Base-by-base conservation (phyloP, 2,329 filamentous ascomycete genomes). In the Torrubiella hemipterigena region DNA sequence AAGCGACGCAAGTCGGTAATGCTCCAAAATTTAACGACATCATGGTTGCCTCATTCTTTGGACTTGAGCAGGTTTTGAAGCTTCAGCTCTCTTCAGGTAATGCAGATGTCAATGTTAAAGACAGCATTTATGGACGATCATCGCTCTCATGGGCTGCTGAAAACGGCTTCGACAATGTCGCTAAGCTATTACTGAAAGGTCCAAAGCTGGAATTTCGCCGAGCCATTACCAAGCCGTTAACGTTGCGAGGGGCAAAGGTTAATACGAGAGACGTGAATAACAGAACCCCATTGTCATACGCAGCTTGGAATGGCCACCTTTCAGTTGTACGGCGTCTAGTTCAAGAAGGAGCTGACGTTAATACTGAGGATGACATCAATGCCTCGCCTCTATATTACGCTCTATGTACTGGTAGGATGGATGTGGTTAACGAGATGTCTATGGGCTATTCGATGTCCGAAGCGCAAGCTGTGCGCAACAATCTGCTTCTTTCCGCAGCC, bases 21-120 rank as follows among this genome's bases (percentile, higher is more conserved):
- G 2, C 12, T 17, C 4, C 3, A 14, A 14, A 3, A 5, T 15
- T 24, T 20, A 34, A 5, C 15, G 17, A 19, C 9, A 18, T 34
- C 10, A 34, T 34, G 22, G 14, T 34, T 14, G 32, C 32, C 15
- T 34, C 32, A 17, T 14, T 22, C 19, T 34, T 34, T 17, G 32
- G 32, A 11, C 7, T 34, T 16, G 28, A 30, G 9, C 2, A 24
- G 14, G 17, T 25, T 25, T 17, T 14, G 11, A 26, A 25, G 4
- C 23, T 24, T 17, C 5, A 12, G 10, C 10, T 34, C 7, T 3
- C 12, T 7, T 8, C 1, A 27, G 12, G 7, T 13, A 2, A 31
- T 26, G n/a, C 17, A 9, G 7, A 34, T 4, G 3, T 17, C 12
- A 13, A 9, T 8, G 13, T 18, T 11, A 11, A 12, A 10, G 21